These are phyloP conservation scores for Phaeolepiota aurea DNA, from an alignment of 768 basidiomycete genomes.

Conservation along the genomic window DNA sequence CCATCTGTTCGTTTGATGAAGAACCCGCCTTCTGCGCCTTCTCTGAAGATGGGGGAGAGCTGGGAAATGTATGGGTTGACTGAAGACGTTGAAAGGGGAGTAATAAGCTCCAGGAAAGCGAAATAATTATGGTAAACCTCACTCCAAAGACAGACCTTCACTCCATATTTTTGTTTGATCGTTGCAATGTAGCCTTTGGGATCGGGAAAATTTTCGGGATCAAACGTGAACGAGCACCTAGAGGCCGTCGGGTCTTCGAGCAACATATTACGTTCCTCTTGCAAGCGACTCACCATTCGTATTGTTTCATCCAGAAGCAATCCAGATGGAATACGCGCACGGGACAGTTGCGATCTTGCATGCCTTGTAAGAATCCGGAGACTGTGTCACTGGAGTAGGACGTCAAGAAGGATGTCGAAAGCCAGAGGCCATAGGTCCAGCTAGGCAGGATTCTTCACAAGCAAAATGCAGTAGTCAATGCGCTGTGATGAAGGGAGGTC, in stretches of 20 bases:
- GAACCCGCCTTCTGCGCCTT: slow-evolving; percentile 58
- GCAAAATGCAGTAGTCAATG: slow-evolving; percentile 8
- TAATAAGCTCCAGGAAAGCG: not conserved
- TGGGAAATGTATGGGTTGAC: slow-evolving; percentile 75
- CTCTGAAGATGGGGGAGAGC: slow-evolving; percentile 59
- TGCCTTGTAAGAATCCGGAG: slow-evolving; percentile 60
- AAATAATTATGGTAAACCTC: slow-evolving; percentile 9
- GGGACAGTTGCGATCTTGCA: slow-evolving; percentile 52
- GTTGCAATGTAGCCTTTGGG: slow-evolving; percentile 54
- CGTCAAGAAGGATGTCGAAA: slow-evolving; percentile 72
- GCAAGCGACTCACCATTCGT: slow-evolving; percentile 41
- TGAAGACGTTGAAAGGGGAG: slow-evolving; percentile 13
- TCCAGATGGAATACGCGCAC: slow-evolving; percentile 72
- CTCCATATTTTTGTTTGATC: slow-evolving; percentile 53
- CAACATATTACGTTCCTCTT: not conserved
- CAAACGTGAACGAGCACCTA: slow-evolving; percentile 74
- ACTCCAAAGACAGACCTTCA: slow-evolving; percentile 74
- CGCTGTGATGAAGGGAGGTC: slow-evolving; percentile 8
- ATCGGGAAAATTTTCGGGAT: slow-evolving; percentile 69
- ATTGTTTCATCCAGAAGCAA: slow-evolving; percentile 72
- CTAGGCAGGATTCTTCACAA: slow-evolving; percentile 48
- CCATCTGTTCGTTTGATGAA: slow-evolving; percentile 65
- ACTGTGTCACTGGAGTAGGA: slow-evolving; percentile 63
- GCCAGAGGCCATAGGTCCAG: slow-evolving; percentile 75
- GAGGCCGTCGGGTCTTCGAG: not conserved